Conservation (phyloP, 768 basidiomycete genomes). For the Russula vinacea region DNA sequence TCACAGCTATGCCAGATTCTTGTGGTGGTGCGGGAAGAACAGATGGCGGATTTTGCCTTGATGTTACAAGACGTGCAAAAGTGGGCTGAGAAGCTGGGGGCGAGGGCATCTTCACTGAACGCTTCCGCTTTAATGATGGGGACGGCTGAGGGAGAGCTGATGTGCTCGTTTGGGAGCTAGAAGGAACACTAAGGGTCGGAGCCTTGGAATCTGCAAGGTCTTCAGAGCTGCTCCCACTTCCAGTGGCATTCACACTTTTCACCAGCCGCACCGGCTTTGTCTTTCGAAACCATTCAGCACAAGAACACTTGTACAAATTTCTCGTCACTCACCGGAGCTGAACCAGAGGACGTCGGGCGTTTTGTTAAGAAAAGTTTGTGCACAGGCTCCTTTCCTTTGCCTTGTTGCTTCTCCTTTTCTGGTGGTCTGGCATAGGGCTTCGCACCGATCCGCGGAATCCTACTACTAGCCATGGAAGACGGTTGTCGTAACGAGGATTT, state of each 20-base stretch:
- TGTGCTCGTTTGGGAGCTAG: conserved; percentile 7
- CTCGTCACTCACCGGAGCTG: conserved; percentile 15
- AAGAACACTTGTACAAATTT: background rate
- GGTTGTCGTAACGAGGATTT: conserved; percentile 34
- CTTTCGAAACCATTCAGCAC: conserved; percentile 13
- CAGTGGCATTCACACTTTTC: conserved; percentile 3
- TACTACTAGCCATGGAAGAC: conserved; percentile 34
- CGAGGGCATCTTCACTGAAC: conserved; percentile 16
- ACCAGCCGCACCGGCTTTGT: conserved; percentile 27
- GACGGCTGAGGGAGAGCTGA: conserved; percentile 18
- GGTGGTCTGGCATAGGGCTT: conserved; percentile 37
- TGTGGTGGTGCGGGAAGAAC: background rate
- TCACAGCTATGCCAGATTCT: conserved; percentile 2
- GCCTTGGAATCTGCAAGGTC: conserved; percentile 5
- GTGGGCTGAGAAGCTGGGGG: conserved; percentile 12
- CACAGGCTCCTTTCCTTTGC: conserved; percentile 18
- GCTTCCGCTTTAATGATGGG: conserved; percentile 24
- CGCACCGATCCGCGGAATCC: conserved; percentile 38
- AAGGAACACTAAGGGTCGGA: conserved; percentile 6
- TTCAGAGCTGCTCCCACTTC: conserved; percentile 25
- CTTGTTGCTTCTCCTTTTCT: conserved; percentile 15
- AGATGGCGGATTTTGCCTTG: conserved; percentile 3
- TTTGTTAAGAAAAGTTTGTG: conserved; percentile 12
- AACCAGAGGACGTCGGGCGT: conserved; percentile 5
- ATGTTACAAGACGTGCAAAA: conserved; percentile 17